phyloP scores from a whole-genome alignment of 2,329 filamentous ascomycete species.

The Huntiella savannae region DNA sequence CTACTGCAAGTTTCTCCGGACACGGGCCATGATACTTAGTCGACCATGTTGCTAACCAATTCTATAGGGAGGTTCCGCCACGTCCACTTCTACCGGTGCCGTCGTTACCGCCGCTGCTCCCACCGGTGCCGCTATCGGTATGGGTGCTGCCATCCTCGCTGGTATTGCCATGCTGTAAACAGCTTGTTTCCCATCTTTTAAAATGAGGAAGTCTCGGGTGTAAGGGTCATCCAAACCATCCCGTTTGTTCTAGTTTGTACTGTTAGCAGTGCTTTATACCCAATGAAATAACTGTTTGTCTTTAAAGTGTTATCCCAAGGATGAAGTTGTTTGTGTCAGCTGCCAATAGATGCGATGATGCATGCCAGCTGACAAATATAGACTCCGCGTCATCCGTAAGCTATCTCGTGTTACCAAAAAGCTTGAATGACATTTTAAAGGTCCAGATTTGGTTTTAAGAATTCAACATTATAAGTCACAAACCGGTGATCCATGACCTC shows the following conservation, averaged over 20 bases:
- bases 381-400: no score
- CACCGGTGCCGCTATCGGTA: conserved; percentile 3
- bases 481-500: no score
- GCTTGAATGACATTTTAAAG: no score
- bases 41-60: neutral
- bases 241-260: neutral
- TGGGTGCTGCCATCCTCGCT: conserved; percentile 5
- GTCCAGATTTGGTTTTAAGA: no score
- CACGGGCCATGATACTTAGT: neutral
- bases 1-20: conserved; percentile 4
- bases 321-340: no score
- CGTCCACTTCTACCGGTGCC: neutral
- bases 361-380: no score
- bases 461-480: no score
- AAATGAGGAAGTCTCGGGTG: neutral
- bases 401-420: no score
- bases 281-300: no score
- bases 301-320: no score
- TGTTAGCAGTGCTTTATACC: no score
- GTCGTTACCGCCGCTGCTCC: conserved; percentile 7
- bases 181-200: neutral
- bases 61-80: neutral
- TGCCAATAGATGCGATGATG: no score
- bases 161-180: conserved; percentile 4
- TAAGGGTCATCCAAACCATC: neutral